Conservation (phyloP, 176 grass and related monocot genomes). For the Poa annua region DNA sequence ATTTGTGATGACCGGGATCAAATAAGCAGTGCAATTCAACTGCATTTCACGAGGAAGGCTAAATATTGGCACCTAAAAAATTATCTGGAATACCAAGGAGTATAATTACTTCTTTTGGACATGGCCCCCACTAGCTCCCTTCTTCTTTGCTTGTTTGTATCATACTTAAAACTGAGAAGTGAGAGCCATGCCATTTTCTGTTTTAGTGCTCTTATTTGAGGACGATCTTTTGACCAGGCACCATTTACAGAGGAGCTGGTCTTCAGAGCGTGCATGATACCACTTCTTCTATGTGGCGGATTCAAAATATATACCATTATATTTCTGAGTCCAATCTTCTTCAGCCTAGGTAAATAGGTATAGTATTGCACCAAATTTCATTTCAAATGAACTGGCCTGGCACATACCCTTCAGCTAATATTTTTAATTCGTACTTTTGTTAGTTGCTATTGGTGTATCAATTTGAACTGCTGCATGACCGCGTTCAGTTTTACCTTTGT, state of each 20-base stretch:
- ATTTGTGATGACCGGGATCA: not conserved
- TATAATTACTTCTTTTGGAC: not conserved
- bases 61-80: not conserved
- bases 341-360: constrained; percentile 87
- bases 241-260: constrained; percentile 90
- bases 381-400: not conserved
- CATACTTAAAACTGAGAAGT: not conserved
- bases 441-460: not conserved
- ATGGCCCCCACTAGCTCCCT: no score
- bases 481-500: constrained; percentile 3
- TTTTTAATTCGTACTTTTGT: not conserved
- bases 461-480: not conserved
- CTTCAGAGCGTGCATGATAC: constrained; percentile 97
- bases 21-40: not conserved
- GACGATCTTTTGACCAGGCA: constrained; percentile 64
- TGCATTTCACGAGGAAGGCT: constrained; percentile 2
- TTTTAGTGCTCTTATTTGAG: constrained; percentile 39
- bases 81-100: not conserved
- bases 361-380: not conserved
- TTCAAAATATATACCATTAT: constrained; percentile 74
- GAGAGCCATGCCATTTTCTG: constrained; percentile 9
- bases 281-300: constrained; percentile 92
- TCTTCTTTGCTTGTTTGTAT: not conserved
- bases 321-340: constrained; percentile 91
- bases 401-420: constrained; percentile 16